These are phyloP conservation scores for Boletus speciosus DNA, from an alignment of 768 basidiomycete genomes.

Conservation along the genomic window DNA sequence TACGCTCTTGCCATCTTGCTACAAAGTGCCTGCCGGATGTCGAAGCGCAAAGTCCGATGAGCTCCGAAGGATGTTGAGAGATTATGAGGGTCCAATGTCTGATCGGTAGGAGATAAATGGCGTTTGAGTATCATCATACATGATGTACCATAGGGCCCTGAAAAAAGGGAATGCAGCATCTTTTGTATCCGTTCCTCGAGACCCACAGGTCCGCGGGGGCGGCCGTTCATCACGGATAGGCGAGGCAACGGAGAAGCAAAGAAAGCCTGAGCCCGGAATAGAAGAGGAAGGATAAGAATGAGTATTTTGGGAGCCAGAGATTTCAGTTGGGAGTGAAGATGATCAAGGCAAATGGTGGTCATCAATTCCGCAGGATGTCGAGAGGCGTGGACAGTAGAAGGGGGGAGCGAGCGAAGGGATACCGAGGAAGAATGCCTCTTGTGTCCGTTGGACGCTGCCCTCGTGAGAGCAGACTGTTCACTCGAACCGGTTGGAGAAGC, in stretches of 20 bases:
- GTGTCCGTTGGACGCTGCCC: conserved; percentile 38
- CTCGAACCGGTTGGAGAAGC: conserved; percentile 32
- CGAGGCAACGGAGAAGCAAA: conserved; percentile 67
- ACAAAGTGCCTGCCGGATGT: conserved; percentile 58
- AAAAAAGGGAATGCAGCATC: conserved; percentile 52
- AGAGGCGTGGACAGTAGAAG: conserved; percentile 27
- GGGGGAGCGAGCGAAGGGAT: conserved; percentile 44
- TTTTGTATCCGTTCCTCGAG: conserved; percentile 58
- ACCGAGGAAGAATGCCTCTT: conserved; percentile 61
- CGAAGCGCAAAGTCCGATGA: conserved; percentile 57
- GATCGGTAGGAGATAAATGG: conserved; percentile 45
- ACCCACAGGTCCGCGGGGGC: conserved; percentile 29
- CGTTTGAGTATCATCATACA: conserved; percentile 63
- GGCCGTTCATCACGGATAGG: conserved; percentile 49
- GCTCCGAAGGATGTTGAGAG: conserved; percentile 52
- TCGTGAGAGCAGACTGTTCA: conserved; percentile 24
- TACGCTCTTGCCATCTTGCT: conserved; percentile 65
- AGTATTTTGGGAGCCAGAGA: conserved; percentile 54
- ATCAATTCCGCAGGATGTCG: conserved; percentile 64
- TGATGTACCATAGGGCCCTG: conserved; percentile 61
- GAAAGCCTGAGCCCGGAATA: conserved; percentile 68
- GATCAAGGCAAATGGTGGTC: conserved; percentile 57
- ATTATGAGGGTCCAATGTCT: conserved; percentile 21
- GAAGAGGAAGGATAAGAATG: conserved; percentile 56
- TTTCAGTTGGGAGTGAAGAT: conserved; percentile 60